These are phyloP conservation scores for Linanthus parryae DNA, from an alignment of 148 eudicot genomes.

Conservation along the genomic window DNA sequence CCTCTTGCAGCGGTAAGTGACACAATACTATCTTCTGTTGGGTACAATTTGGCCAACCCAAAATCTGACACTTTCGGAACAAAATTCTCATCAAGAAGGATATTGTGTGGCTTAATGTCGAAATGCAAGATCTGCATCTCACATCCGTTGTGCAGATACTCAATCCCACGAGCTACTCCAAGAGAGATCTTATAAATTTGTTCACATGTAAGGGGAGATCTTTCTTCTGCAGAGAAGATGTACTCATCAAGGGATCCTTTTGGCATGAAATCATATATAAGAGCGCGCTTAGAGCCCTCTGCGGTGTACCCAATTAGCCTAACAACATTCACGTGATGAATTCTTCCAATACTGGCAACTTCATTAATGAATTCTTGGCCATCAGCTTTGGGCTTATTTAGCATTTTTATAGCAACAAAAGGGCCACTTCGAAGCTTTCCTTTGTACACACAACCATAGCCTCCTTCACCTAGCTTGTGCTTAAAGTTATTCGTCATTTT, in stretches of 20 bases:
- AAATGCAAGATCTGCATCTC: conserved; percentile 5
- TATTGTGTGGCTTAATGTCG: conserved; percentile 10
- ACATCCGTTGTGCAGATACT: conserved; percentile 7
- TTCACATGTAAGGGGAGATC: background rate
- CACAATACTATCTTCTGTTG: conserved; percentile 4
- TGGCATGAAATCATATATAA: conserved; percentile 19
- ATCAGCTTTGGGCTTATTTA: background rate
- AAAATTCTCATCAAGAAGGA: conserved; percentile 1
- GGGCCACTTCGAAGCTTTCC: conserved; percentile 7
- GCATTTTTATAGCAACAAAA: background rate
- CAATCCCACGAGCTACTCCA: conserved; percentile 2
- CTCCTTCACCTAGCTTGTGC: conserved; percentile 4
- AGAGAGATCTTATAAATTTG: background rate
- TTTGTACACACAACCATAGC: conserved; percentile 3
- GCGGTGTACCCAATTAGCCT: background rate
- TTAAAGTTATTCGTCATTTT: background rate
- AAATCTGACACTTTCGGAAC: conserved; percentile 8
- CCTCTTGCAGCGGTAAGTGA: conserved; percentile 9
- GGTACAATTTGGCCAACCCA: conserved; percentile 9
- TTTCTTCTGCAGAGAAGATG: background rate
- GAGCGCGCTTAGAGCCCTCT: conserved; percentile 6
- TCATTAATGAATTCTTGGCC: conserved; percentile 9
- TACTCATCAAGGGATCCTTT: background rate
- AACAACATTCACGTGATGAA: conserved; percentile 7
- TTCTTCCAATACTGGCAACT: conserved; percentile 4